These are phyloP conservation scores for Ogataea nonfermentans DNA, from an alignment of 805 yeast genomes.

Conservation along the genomic window DNA sequence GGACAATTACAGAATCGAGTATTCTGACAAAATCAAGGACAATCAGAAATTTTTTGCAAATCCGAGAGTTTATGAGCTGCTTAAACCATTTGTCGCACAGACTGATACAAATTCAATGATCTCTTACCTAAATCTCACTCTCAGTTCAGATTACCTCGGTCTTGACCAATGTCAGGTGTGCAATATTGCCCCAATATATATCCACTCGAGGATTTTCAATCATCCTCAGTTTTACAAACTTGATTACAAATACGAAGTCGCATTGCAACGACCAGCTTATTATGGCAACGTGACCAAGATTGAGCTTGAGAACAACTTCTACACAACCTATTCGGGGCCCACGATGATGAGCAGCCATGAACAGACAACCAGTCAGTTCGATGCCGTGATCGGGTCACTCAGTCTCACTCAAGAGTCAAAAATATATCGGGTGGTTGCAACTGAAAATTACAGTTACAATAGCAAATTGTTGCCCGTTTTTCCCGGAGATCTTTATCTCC, in stretches of 20 bases:
- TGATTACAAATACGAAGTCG: slow-evolving; percentile 39
- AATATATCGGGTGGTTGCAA: slow-evolving; percentile 12
- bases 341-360: slow-evolving; percentile 3
- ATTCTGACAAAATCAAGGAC: neutral
- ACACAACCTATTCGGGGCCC: slow-evolving; percentile 28
- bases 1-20: slow-evolving; percentile 3
- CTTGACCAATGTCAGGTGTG: slow-evolving; percentile 17
- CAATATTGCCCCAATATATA: neutral
- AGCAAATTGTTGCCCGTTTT: slow-evolving; percentile 2
- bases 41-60: slow-evolving; percentile 9
- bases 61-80: slow-evolving; percentile 8
- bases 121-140: slow-evolving; percentile 6
- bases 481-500: slow-evolving; percentile 40
- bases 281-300: slow-evolving; percentile 25
- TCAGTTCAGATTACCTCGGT: slow-evolving; percentile 21
- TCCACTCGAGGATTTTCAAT: slow-evolving; percentile 40
- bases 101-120: neutral
- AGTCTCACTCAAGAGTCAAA: slow-evolving; percentile 6
- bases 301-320: slow-evolving; percentile 35
- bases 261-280: slow-evolving; percentile 44
- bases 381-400: slow-evolving; percentile 18
- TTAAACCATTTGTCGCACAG: slow-evolving; percentile 9
- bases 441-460: neutral
- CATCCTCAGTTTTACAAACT: slow-evolving; percentile 42
- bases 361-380: slow-evolving; percentile 13